Percentiles rank a stretch among this genome's conserved stretches.
phyloP scores from a whole-genome alignment of 768 basidiomycete genomes.

The Russula vinacea region DNA sequence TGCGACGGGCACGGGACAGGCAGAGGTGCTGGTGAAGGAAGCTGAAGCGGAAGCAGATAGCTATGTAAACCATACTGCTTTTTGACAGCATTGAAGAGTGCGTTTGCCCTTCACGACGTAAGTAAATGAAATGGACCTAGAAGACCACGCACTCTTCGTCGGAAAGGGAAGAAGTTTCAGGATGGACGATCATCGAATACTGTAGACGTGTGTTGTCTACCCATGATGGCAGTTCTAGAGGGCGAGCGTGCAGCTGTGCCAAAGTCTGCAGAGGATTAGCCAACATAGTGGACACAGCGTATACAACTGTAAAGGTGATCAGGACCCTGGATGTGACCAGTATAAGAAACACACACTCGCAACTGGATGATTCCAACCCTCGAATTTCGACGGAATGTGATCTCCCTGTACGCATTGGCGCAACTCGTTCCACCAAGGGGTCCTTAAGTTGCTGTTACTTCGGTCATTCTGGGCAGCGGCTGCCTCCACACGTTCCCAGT shows the following conservation, averaged over 20 bases:
- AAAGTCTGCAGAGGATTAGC: conserved; percentile 80
- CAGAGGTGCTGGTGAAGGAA: conserved; percentile 61
- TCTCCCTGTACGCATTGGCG: conserved; percentile 75
- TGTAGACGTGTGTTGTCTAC: conserved; percentile 69
- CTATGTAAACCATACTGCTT: conserved; percentile 80
- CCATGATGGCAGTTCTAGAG: conserved; percentile 72
- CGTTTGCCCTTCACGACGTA: conserved; percentile 53
- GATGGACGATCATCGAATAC: conserved; percentile 77
- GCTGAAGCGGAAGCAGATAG: conserved; percentile 60
- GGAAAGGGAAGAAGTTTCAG: conserved; percentile 61
- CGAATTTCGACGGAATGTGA: conserved; percentile 61
- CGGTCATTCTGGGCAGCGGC: conserved; percentile 34
- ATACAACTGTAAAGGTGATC: conserved; percentile 51
- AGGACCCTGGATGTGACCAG: background rate
- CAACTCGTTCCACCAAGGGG: conserved; percentile 90
- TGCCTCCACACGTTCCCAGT: conserved; percentile 48
- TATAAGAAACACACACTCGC: conserved; percentile 51
- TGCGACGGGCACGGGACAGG: conserved; percentile 63
- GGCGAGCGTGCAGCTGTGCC: conserved; percentile 65
- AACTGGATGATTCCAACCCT: conserved; percentile 87
- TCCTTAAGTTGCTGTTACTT: conserved; percentile 39
- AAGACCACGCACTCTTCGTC: conserved; percentile 67
- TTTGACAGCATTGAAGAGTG: conserved; percentile 82
- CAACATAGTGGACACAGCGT: conserved; percentile 78
- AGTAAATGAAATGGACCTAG: conserved; percentile 9